phyloP scores from a whole-genome alignment of 2,329 filamentous ascomycete species.

The Aspergillus aculeatus region DNA sequence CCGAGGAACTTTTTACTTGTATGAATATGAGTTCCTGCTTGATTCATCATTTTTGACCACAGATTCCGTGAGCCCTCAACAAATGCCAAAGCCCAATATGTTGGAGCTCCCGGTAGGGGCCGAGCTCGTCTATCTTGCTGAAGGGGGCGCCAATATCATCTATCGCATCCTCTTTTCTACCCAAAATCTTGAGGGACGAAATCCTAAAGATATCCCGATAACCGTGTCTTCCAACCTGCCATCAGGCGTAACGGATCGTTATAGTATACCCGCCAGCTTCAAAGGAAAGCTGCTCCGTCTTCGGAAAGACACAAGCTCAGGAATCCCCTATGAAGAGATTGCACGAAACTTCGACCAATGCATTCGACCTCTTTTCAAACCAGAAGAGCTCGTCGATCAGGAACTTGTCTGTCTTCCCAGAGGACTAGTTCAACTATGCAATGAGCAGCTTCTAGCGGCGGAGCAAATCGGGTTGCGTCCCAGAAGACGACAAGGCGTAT shows the following conservation, averaged over 20 bases:
- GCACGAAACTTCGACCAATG: slow-evolving; percentile 38
- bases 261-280: slow-evolving; percentile 22
- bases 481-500: slow-evolving; percentile 51
- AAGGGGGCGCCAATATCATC: slow-evolving; percentile 76
- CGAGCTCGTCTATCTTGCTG: slow-evolving; percentile 52
- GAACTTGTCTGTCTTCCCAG: slow-evolving; percentile 51
- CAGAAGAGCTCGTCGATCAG: slow-evolving; percentile 57
- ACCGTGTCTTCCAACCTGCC: slow-evolving; percentile 12
- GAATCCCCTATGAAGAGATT: slow-evolving; percentile 52
- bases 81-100: slow-evolving; percentile 34
- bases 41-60: slow-evolving; percentile 8
- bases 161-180: slow-evolving; percentile 56
- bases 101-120: slow-evolving; percentile 37
- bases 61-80: slow-evolving; percentile 17
- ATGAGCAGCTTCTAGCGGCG: slow-evolving; percentile 52
- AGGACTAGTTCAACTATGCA: slow-evolving; percentile 50
- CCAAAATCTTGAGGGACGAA: slow-evolving; percentile 24
- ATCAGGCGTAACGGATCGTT: slow-evolving; percentile 20
- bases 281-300: slow-evolving; percentile 58
- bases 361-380: slow-evolving; percentile 57
- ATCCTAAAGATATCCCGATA: slow-evolving; percentile 21
- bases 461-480: slow-evolving; percentile 47
- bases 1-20: slow-evolving; percentile 9
- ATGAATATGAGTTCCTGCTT: slow-evolving; percentile 19
- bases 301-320: slow-evolving; percentile 56